These are phyloP conservation scores for Solanum bulbocastanum DNA, from an alignment of 257 asterid species.

Conservation along the genomic window DNA sequence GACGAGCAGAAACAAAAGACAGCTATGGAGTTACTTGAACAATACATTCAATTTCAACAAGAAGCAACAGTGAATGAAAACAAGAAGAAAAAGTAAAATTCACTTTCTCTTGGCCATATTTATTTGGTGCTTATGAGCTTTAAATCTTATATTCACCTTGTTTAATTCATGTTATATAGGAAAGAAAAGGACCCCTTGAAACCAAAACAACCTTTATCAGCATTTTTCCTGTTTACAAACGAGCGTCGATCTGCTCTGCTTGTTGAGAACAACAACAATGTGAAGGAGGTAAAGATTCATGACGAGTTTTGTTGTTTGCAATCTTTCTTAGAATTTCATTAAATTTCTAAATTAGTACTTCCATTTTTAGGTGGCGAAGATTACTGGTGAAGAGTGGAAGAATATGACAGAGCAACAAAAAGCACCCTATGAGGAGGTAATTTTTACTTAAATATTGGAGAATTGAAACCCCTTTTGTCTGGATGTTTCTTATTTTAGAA, in stretches of 20 bases:
- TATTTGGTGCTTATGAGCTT: background rate
- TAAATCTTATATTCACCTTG: background rate
- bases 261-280: conserved; percentile 51
- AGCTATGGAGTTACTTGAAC: conserved; percentile 84
- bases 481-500: background rate
- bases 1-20: conserved; percentile 88
- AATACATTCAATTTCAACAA: conserved; percentile 64
- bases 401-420: conserved; percentile 57
- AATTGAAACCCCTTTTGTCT: background rate
- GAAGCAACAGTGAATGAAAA: conserved; percentile 46
- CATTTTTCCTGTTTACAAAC: conserved; percentile 57
- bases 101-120: background rate
- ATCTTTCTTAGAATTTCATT: background rate
- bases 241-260: conserved; percentile 55
- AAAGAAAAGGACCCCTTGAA: conserved; percentile 88
- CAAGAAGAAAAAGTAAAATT: conserved; percentile 47
- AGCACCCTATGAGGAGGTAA: conserved; percentile 63
- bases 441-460: background rate
- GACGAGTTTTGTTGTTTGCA: background rate
- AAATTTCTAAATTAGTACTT: background rate
- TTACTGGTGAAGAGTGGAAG: conserved; percentile 89
- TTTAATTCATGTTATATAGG: conserved; percentile 22
- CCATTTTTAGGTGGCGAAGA: conserved; percentile 43
- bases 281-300: conserved; percentile 44
- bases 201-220: conserved; percentile 82